Percentiles rank a stretch among this genome's conserved stretches.
Evolutionary conservation across 495 filamentous ascomycete genomes (phyloP).

Genomic region (Endocarpon pusillum): DNA sequence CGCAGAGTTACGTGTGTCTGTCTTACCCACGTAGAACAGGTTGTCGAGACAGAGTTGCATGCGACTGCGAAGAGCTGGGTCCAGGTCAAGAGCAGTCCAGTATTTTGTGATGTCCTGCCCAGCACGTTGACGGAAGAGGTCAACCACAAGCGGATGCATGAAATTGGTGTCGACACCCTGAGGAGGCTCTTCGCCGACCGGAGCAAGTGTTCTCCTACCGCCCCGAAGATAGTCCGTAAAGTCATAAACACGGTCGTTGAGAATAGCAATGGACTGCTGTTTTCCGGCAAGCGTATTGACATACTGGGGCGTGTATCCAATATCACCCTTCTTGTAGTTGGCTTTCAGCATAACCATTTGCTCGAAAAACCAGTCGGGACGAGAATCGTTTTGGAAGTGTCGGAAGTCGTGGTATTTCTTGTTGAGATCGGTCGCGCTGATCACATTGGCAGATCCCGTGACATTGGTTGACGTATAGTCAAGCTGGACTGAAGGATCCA

Average conservation of each 20-base stretch:
- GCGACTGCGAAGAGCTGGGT: constrained; percentile 30
- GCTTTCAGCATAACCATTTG: constrained; percentile 58
- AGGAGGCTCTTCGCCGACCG: constrained; percentile 29
- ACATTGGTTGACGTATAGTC: constrained; percentile 69
- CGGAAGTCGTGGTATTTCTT: constrained; percentile 86
- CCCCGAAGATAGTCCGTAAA: constrained; percentile 71
- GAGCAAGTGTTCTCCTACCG: constrained; percentile 45
- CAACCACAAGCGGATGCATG: constrained; percentile 59
- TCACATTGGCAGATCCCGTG: constrained; percentile 40
- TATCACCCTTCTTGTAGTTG: constrained; percentile 72
- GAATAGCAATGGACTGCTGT: constrained; percentile 53
- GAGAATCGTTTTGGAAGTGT: constrained; percentile 58
- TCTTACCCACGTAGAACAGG: constrained; percentile 83
- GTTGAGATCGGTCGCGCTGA: constrained; percentile 54
- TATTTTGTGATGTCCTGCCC: constrained; percentile 71
- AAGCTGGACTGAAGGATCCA: constrained; percentile 57
- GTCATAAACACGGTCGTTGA: constrained; percentile 75
- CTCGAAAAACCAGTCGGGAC: constrained; percentile 82
- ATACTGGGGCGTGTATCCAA: constrained; percentile 71
- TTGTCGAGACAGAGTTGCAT: constrained; percentile 87
- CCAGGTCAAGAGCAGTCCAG: constrained; percentile 53
- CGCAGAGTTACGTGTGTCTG: constrained; percentile 79
- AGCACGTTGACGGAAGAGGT: constrained; percentile 57
- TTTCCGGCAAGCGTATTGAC: constrained; percentile 51
- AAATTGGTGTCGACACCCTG: constrained; percentile 49